Evolutionary conservation across 1,284 basidiomycete genomes (phyloP), one percentile per base, ranked within the genome.

Genomic region (Baeospora myosura): DNA sequence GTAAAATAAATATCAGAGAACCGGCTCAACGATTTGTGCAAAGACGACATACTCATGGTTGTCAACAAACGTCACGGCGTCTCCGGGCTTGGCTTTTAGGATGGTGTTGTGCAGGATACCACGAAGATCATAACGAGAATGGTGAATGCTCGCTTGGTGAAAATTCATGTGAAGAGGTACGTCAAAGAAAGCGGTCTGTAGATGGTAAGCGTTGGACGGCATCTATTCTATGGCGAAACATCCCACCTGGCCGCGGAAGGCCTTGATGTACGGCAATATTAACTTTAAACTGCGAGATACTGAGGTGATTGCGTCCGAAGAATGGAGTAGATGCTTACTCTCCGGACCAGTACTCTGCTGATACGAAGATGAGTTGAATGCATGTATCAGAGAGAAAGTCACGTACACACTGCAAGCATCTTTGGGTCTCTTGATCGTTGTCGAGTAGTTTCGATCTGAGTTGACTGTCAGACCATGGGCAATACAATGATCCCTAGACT

Each of bases 21-120:
- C 24, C 29, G 16, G 8, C 22, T 20, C 24, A 29, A 18, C 12
- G 18, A 2, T 21, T 26, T 33, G 35, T 18, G 30, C 34, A 46
- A 7, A 49, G 23, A 64, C 74, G 61, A 42, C 47, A 14, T 49
- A 87, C 84, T 88, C 86, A 53, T 88, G 86, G 57, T 88, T 88
- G 52, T 88, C 85, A 2, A 88, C 85, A 53, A 89, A 88, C 0
- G 85, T 88, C 7, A 88, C 80, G 4, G 85, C 81, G 52, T 85
- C 80, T n/a, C 65, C 61, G 2, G 86, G 84, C 46, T 72, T 71
- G 7, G 59, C 54, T 40, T 74, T 63, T 22, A 82, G 65, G 5
- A 88, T 55, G 0, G 80, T 78, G 34, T 68, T 63, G 39, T 76
- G 61, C 24, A 88, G 57, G 38, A 88, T 77, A 12, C 52, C 70